phyloP scores from a whole-genome alignment of 768 basidiomycete genomes.

The Tephrocybe sp. region DNA sequence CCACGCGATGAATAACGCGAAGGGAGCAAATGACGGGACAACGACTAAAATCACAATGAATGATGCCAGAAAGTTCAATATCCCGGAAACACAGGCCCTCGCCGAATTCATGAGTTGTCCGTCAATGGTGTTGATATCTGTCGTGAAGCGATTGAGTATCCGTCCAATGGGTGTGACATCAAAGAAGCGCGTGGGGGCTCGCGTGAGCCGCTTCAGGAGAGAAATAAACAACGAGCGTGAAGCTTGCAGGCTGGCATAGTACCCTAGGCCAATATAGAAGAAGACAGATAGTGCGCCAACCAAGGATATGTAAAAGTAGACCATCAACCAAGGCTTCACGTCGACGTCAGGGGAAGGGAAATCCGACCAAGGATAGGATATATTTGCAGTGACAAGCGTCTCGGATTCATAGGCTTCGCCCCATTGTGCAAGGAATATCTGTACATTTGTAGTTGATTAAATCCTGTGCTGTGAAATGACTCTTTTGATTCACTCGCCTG shows the following conservation, averaged over 20 bases:
- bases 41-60: conserved; percentile 63
- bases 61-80: conserved; percentile 62
- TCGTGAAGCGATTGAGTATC: conserved; percentile 78
- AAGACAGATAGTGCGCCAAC: conserved; percentile 54
- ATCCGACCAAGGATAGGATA: conserved; percentile 42
- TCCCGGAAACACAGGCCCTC: conserved; percentile 52
- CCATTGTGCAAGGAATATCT: conserved; percentile 72
- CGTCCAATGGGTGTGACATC: conserved; percentile 75
- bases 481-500: conserved; percentile 41
- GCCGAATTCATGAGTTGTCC: conserved; percentile 57
- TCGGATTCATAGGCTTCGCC: conserved; percentile 60
- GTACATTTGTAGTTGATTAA: neutral
- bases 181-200: conserved; percentile 70
- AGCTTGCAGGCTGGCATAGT: conserved; percentile 68
- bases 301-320: conserved; percentile 65
- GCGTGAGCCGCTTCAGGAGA: conserved; percentile 53
- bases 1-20: conserved; percentile 68
- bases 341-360: conserved; percentile 60
- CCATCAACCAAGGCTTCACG: conserved; percentile 65
- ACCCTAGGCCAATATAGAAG: conserved; percentile 59
- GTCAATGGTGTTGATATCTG: conserved; percentile 77
- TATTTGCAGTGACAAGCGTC: conserved; percentile 13
- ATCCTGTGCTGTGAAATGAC: neutral
- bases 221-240: conserved; percentile 58
- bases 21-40: conserved; percentile 64